Percentiles rank a stretch among this genome's conserved stretches.
Evolutionary conservation across 2,329 filamentous ascomycete genomes (phyloP).

Genomic region (Fusarium xylarioides): DNA sequence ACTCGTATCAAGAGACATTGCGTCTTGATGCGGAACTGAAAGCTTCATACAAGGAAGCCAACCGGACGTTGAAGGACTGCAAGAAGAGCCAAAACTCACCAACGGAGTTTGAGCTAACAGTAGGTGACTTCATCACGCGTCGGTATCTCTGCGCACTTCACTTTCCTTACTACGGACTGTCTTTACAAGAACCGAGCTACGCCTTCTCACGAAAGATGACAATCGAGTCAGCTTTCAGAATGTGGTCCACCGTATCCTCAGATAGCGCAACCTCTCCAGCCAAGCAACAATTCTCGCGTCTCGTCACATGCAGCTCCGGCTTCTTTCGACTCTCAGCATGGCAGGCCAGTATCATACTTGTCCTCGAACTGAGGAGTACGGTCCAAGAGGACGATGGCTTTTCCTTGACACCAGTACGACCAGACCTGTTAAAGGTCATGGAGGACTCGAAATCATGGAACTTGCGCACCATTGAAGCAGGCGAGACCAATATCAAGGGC

Average conservation of each 20-base stretch:
- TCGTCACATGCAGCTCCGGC: constrained; percentile 52
- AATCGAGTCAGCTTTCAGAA: constrained; percentile 57
- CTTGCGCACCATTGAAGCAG: constrained; percentile 53
- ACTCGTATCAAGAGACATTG: constrained; percentile 57
- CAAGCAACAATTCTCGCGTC: constrained; percentile 49
- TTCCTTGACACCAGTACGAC: constrained; percentile 46
- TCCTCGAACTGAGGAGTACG: constrained; percentile 52
- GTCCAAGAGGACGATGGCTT: constrained; percentile 53
- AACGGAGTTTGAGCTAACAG: constrained; percentile 52
- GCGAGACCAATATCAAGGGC: constrained; percentile 65
- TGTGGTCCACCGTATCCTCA: constrained; percentile 52
- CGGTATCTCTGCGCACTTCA: constrained; percentile 67
- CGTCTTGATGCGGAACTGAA: constrained; percentile 55
- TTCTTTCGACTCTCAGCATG: constrained; percentile 51
- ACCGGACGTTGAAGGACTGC: constrained; percentile 45
- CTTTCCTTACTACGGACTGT: constrained; percentile 57
- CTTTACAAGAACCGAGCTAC: constrained; percentile 54
- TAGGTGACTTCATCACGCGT: constrained; percentile 61
- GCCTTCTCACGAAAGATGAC: constrained; percentile 61
- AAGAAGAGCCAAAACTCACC: constrained; percentile 33
- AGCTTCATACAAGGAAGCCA: constrained; percentile 53
- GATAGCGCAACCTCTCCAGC: background rate
- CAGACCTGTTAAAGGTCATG: constrained; percentile 55
- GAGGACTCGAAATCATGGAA: constrained; percentile 53
- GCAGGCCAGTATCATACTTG: constrained; percentile 50